phyloP scores from a whole-genome alignment of 2,329 filamentous ascomycete genomes.

The Ustulina deusta region DNA sequence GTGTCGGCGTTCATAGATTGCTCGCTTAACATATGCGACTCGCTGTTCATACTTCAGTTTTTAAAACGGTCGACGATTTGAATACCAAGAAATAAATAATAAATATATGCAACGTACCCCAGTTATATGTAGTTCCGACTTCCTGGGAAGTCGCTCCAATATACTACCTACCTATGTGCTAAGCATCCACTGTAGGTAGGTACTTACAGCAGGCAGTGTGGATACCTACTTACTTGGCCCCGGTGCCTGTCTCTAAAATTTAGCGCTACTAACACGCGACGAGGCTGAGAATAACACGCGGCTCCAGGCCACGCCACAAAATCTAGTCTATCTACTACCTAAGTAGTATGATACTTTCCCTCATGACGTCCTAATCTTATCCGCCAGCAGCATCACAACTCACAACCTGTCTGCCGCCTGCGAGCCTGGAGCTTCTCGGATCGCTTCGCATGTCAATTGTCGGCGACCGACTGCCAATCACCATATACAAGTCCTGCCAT shows the following conservation, averaged over 20 bases:
- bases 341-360: not conserved
- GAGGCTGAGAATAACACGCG: slow-evolving; percentile 44
- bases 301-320: slow-evolving; percentile 38
- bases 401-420: slow-evolving; percentile 17
- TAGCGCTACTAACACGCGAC: slow-evolving; percentile 43
- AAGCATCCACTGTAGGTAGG: slow-evolving; percentile 8
- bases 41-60: no score
- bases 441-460: slow-evolving; percentile 28
- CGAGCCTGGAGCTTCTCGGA: slow-evolving; percentile 33
- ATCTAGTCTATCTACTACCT: slow-evolving; percentile 2
- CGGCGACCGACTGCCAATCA: slow-evolving; percentile 34
- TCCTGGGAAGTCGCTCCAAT: no score
- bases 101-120: no score
- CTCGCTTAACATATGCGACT: no score
- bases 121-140: no score
- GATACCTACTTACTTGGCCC: slow-evolving; percentile 1
- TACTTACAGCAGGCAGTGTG: no score
- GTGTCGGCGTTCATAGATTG: no score
- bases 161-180: no score
- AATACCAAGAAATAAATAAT: no score
- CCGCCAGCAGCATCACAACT: slow-evolving; percentile 24
- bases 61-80: no score
- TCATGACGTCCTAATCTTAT: slow-evolving; percentile 32
- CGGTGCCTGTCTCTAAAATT: not conserved
- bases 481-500: slow-evolving; percentile 38